Conservation (phyloP, 768 basidiomycete genomes). For the Boletales sp. region DNA sequence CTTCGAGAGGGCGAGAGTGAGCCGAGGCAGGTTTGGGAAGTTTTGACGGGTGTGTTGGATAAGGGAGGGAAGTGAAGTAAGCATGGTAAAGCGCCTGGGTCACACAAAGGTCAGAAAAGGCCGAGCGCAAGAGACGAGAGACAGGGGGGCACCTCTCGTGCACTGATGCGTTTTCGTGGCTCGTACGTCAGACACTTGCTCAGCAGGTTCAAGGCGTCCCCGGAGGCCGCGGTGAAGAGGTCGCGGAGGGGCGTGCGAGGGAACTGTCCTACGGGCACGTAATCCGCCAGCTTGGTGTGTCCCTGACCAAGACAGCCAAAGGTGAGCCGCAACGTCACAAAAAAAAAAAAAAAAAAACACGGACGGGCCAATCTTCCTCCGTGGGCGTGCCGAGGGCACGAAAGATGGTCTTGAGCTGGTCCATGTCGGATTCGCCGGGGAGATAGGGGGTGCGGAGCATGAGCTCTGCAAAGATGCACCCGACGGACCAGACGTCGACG, state of each 20-base stretch:
- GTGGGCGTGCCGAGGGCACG: constrained; percentile 93
- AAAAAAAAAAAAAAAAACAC: constrained; percentile 17
- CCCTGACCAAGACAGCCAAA: constrained; percentile 48
- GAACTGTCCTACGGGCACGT: constrained; percentile 81
- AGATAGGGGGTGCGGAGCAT: constrained; percentile 96
- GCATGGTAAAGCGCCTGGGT: constrained; percentile 77
- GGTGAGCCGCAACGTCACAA: background rate
- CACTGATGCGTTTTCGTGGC: constrained; percentile 76
- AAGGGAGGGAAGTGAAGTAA: constrained; percentile 84
- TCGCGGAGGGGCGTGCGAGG: constrained; percentile 79
- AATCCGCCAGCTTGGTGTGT: constrained; percentile 87
- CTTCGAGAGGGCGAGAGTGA: constrained; percentile 62
- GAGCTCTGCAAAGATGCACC: constrained; percentile 96
- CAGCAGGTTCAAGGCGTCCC: constrained; percentile 81
- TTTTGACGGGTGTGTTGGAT: constrained; percentile 84
- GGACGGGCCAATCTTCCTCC: constrained; percentile 95
- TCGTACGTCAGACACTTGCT: constrained; percentile 80
- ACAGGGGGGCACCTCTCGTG: constrained; percentile 59
- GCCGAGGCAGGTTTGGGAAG: constrained; percentile 68
- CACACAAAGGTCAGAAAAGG: no score
- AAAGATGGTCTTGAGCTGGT: constrained; percentile 93
- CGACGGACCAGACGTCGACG: constrained; percentile 96
- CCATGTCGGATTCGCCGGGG: constrained; percentile 94
- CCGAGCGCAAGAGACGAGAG: background rate
- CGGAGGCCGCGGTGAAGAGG: constrained; percentile 87